Conservation (phyloP, 1,139 yeast species). For the Zygosaccharomyces pseudobailii region DNA sequence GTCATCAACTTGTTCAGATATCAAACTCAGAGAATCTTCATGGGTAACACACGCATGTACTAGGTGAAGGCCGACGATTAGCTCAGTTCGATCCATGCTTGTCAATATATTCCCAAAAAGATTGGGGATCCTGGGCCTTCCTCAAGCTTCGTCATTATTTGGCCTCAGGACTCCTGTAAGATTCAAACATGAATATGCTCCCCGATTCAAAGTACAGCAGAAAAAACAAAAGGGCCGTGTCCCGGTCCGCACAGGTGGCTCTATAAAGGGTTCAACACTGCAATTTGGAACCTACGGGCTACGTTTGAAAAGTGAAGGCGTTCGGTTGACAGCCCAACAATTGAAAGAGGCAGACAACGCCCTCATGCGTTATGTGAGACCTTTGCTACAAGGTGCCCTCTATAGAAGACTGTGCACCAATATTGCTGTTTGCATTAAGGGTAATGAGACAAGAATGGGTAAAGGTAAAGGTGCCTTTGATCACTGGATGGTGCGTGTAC, state of each 20-base stretch:
- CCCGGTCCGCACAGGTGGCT: conserved; percentile 91
- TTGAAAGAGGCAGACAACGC: conserved; percentile 88
- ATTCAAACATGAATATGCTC: conserved; percentile 81
- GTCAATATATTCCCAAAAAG: not conserved
- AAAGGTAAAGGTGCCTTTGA: conserved; percentile 98
- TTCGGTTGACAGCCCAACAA: conserved; percentile 83
- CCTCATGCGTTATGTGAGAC: conserved; percentile 72
- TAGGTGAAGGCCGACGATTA: too few relatives aligned
- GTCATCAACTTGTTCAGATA: too few relatives aligned
- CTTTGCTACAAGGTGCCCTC: conserved; percentile 49
- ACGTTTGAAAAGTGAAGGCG: conserved; percentile 81
- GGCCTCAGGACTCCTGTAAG: conserved; percentile 33
- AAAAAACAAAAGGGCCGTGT: conserved; percentile 95
- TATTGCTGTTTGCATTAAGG: conserved; percentile 90
- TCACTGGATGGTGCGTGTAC: conserved; percentile 95
- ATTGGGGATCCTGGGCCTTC: not conserved
- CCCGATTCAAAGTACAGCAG: conserved; percentile 64
- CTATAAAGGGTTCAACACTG: conserved; percentile 77
- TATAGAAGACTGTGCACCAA: conserved; percentile 81
- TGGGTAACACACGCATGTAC: too few relatives aligned
- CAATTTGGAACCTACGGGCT: conserved; percentile 83
- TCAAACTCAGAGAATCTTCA: too few relatives aligned
- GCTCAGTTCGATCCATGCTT: not conserved
- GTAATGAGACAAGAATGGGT: conserved; percentile 99
- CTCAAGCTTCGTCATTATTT: not conserved